These are phyloP conservation scores for Closterium sp. DNA, from an alignment of 139 green algal genomes.

Conservation along the genomic window DNA sequence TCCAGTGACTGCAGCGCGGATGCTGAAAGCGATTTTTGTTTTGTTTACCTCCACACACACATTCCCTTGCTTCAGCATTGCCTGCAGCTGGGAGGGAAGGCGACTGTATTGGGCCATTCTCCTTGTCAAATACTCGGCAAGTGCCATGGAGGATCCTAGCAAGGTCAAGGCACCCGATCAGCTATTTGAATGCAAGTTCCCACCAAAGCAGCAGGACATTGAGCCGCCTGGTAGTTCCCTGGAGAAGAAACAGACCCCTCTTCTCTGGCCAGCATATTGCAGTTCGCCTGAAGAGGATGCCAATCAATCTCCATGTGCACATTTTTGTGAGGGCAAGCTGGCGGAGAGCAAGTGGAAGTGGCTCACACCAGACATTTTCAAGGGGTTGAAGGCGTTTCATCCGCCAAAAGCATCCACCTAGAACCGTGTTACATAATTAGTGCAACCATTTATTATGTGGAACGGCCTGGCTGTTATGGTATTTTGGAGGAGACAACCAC, in stretches of 20 bases:
- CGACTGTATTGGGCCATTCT: constrained; percentile 33
- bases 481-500: too few relatives aligned
- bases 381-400: neutral
- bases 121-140: constrained; percentile 17
- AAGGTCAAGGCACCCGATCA: neutral
- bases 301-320: neutral
- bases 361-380: neutral
- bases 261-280: neutral
- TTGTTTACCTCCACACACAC: neutral
- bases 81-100: constrained; percentile 20
- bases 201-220: neutral
- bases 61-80: neutral
- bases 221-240: neutral
- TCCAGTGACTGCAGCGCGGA: neutral
- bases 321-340: neutral
- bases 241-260: neutral
- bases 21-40: neutral
- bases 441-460: too few relatives aligned
- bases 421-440: neutral
- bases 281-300: neutral
- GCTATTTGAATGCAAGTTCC: neutral
- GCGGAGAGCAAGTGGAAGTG: neutral
- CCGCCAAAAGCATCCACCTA: neutral
- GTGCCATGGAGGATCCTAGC: neutral
- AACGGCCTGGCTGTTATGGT: too few relatives aligned